Conservation (phyloP, 495 filamentous ascomycete genomes). For the Sabuloglossum arenarium region DNA sequence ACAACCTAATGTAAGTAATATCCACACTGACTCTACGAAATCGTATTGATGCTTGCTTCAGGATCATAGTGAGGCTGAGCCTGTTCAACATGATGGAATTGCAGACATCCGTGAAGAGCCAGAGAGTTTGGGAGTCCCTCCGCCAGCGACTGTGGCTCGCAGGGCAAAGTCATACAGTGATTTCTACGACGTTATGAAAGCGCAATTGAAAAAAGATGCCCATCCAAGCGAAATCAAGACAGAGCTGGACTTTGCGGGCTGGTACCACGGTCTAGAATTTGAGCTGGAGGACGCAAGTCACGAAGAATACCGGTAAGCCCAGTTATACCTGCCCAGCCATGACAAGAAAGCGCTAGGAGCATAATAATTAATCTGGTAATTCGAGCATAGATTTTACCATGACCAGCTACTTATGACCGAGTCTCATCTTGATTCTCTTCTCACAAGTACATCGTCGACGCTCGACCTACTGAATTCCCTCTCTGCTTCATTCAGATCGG, state of each 20-base stretch:
- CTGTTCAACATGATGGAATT: constrained; percentile 20
- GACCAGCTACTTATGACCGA: constrained; percentile 62
- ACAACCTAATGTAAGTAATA: constrained; percentile 40
- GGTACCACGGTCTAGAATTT: constrained; percentile 40
- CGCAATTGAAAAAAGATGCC: constrained; percentile 25
- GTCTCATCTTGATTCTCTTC: constrained; percentile 60
- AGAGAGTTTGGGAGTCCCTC: constrained; percentile 29
- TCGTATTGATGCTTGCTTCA: constrained; percentile 3
- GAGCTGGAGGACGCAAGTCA: constrained; percentile 61
- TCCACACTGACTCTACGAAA: neutral
- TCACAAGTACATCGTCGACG: constrained; percentile 49
- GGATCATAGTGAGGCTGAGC: constrained; percentile 23
- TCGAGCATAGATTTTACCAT: constrained; percentile 36
- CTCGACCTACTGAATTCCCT: constrained; percentile 54
- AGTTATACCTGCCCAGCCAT: neutral
- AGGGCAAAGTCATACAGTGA: constrained; percentile 61
- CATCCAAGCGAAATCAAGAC: neutral
- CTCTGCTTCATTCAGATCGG: constrained; percentile 61
- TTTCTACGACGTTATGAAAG: constrained; percentile 41
- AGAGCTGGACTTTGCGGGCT: constrained; percentile 40
- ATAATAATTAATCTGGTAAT: neutral
- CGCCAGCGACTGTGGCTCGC: constrained; percentile 36
- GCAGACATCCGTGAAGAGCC: constrained; percentile 28
- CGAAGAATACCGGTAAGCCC: constrained; percentile 58
- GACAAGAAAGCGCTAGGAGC: constrained; percentile 5